phyloP scores from a whole-genome alignment of 345 rosid species.

The Pistacia atlantica region DNA sequence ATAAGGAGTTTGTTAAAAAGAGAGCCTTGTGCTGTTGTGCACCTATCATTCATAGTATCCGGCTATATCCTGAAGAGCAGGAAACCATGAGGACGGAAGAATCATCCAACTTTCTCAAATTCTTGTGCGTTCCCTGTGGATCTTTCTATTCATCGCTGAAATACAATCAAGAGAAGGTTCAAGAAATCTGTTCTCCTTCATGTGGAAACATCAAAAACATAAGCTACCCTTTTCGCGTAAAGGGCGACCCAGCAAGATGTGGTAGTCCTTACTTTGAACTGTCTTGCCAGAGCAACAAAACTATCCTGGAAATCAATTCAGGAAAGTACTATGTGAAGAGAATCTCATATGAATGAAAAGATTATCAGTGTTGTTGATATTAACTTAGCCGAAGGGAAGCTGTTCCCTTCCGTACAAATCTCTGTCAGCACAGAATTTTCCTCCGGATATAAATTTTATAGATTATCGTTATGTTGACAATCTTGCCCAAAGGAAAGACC shows the following conservation, averaged over 20 bases:
- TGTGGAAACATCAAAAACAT: conserved; percentile 2
- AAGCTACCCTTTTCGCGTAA: neutral
- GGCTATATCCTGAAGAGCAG: neutral
- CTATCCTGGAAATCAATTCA: neutral
- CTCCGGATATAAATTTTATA: too few relatives aligned
- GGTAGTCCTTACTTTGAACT: too few relatives aligned
- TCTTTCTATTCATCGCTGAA: conserved; percentile 2
- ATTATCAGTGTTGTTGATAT: too few relatives aligned
- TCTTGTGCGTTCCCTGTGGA: conserved; percentile 3
- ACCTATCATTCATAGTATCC: too few relatives aligned
- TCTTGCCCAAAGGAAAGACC: too few relatives aligned
- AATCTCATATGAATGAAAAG: too few relatives aligned
- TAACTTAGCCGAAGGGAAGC: too few relatives aligned
- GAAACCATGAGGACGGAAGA: neutral
- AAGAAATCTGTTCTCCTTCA: conserved; percentile 27
- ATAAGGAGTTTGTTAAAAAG: neutral
- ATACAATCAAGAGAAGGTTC: neutral
- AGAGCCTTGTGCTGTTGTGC: conserved; percentile 16
- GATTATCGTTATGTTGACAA: too few relatives aligned
- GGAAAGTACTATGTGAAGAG: too few relatives aligned
- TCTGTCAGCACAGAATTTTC: too few relatives aligned
- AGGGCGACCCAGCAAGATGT: too few relatives aligned
- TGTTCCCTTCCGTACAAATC: too few relatives aligned
- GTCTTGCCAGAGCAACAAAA: conserved; percentile 10
- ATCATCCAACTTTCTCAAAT: conserved; percentile 7